These are phyloP conservation scores for Lathyrus tuberosus DNA, from an alignment of 306 rosid genomes.

Conservation along the genomic window DNA sequence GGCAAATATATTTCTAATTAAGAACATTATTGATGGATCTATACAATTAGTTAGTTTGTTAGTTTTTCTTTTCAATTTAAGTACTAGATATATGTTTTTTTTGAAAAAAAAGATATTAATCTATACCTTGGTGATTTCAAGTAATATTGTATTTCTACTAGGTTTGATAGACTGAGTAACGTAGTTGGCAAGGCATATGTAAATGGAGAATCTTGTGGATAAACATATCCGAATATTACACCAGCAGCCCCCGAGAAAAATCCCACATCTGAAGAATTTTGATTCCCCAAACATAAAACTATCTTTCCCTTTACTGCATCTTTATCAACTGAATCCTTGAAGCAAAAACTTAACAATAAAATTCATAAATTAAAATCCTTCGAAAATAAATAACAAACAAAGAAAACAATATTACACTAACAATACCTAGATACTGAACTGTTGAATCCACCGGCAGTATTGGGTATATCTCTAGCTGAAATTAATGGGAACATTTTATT, in stretches of 20 bases:
- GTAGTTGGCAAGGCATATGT: slow-evolving; percentile 42
- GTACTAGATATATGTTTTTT: too few species aligned
- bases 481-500: slow-evolving; percentile 44
- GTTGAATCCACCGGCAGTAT: slow-evolving; percentile 2
- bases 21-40: too few species aligned
- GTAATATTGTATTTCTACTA: slow-evolving; percentile 19
- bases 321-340: slow-evolving; percentile 6
- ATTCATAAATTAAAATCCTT: too few species aligned
- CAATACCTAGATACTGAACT: slow-evolving; percentile 41
- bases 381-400: too few species aligned
- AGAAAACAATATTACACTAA: too few species aligned
- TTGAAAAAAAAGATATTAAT: too few species aligned
- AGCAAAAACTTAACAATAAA: slow-evolving; percentile 33
- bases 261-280: too few species aligned
- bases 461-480: slow-evolving; percentile 52
- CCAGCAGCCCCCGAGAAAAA: too few species aligned
- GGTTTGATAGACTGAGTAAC: background rate
- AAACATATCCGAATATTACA: slow-evolving; percentile 25
- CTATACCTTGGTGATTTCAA: slow-evolving; percentile 25
- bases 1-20: too few species aligned
- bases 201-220: background rate
- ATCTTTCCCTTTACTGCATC: slow-evolving; percentile 52
- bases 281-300: too few species aligned
- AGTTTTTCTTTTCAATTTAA: too few species aligned
- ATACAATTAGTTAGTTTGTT: too few species aligned